Conservation (phyloP, 2,329 filamentous ascomycete species). For the Podosphaera xanthii region DNA sequence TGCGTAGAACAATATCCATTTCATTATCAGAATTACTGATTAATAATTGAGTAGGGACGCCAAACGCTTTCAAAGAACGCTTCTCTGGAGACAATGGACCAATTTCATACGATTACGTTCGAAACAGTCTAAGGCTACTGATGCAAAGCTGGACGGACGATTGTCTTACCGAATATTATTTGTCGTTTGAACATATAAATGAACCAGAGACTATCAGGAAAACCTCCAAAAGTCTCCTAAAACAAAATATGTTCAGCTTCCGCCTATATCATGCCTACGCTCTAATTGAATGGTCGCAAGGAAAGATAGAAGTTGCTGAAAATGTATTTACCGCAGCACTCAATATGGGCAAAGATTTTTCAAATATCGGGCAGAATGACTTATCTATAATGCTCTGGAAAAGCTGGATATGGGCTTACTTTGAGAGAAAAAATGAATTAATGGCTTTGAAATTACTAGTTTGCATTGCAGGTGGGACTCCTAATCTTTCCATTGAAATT, state of each 20-base stretch:
- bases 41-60: background rate
- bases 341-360: conserved; percentile 25
- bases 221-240: conserved; percentile 50
- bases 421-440: conserved; percentile 8
- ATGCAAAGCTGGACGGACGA: conserved; percentile 23
- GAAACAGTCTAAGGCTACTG: conserved; percentile 33
- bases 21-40: background rate
- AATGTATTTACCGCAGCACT: conserved; percentile 47
- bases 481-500: conserved; percentile 14
- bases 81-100: conserved; percentile 8
- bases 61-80: conserved; percentile 1
- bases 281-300: conserved; percentile 39
- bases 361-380: conserved; percentile 14
- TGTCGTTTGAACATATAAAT: conserved; percentile 41
- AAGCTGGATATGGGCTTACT: conserved; percentile 12
- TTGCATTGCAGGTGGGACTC: conserved; percentile 17
- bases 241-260: conserved; percentile 37
- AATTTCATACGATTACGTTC: conserved; percentile 21
- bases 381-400: conserved; percentile 12
- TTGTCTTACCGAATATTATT: conserved; percentile 40
- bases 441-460: conserved; percentile 19
- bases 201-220: conserved; percentile 37
- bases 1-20: background rate
- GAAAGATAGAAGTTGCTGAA: conserved; percentile 31
- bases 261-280: conserved; percentile 62